Base-by-base conservation (phyloP, 1,139 yeast genomes). In the Candida tunisiensis region DNA sequence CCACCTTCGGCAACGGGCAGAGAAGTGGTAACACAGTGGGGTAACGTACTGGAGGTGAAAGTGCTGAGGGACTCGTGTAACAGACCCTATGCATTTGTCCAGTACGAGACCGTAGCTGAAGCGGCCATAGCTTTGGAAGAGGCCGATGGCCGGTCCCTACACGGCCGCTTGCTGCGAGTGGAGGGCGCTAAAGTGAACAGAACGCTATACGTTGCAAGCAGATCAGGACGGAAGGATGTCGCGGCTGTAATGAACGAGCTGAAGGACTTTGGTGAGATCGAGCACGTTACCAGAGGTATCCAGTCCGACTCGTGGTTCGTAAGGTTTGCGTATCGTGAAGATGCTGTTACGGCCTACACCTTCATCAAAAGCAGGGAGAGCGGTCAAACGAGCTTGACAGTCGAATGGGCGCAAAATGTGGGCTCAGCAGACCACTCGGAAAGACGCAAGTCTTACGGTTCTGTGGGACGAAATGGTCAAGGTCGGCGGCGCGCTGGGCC, bases 81-180 rank as follows among this genome's bases (percentile, higher is more conserved):
- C 46, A 63, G 94, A 23, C 96, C 96, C 0, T 85, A 85, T 49
- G 94, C 95, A 0, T 85, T 85, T 60, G 94, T 83, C 24, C 95
- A 85, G 51, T 82, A 77, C 47, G 58, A 69, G 9, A 69, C 58
- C 30, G 92, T 77, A 34, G 57, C 55, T 5, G 91, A 78, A 37
- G 85, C 93, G 7, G 60, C 62, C 31, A 47, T 38, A 4, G 96
- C 95, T 1, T 63, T 83, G 29, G 51, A 50, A 23, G 57, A 62
- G 30, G 93, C 82, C 7, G 88, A 79, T 39, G 73, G 75, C 28
- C 61, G 80, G 4, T 46, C 58, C 5, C 53, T 85, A 29, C 70
- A 78, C 45, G 92, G 83, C 8, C 63, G 94, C 43, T 60, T 68
- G 7, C 68, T 85, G 30, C 65, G 95, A 32, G 80, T 93, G 52